These are phyloP conservation scores for Vigna mungo DNA, from an alignment of 306 rosid species.

Conservation along the genomic window DNA sequence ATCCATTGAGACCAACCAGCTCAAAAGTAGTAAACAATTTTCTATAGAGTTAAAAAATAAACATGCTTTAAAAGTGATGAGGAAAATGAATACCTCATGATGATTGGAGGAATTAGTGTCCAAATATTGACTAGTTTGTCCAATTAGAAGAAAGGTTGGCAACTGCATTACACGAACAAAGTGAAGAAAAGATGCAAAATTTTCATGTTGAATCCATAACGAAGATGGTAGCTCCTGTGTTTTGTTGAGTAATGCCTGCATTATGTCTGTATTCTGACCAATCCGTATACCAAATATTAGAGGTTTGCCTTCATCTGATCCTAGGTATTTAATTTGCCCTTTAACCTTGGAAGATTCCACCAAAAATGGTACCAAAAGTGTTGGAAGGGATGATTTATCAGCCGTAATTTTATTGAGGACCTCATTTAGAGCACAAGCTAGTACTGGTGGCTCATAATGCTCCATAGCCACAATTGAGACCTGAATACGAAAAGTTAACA, in stretches of 20 bases:
- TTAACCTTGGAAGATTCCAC: constrained; percentile 68
- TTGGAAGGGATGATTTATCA: constrained; percentile 56
- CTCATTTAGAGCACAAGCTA: constrained; percentile 78
- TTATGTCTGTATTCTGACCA: constrained; percentile 66
- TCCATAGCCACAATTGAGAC: constrained; percentile 72
- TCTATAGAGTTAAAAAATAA: neutral
- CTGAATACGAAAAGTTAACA: constrained; percentile 52
- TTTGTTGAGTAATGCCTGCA: constrained; percentile 49
- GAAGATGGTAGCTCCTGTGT: constrained; percentile 62
- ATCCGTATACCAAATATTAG: constrained; percentile 58
- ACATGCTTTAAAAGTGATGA: constrained; percentile 17
- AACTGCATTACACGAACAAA: constrained; percentile 61
- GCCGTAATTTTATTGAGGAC: constrained; percentile 59
- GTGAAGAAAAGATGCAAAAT: constrained; percentile 73
- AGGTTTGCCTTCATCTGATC: constrained; percentile 41
- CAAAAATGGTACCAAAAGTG: constrained; percentile 67
- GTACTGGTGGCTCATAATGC: constrained; percentile 71
- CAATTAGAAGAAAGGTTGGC: constrained; percentile 68
- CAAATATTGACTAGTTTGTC: constrained; percentile 51
- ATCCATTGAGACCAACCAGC: constrained; percentile 18
- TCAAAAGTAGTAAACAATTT: neutral
- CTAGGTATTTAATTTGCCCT: constrained; percentile 53
- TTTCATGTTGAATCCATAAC: constrained; percentile 66
- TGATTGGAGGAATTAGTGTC: constrained; percentile 53
- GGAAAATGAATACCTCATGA: constrained; percentile 57